phyloP scores from a whole-genome alignment of 2,329 filamentous ascomycete genomes.

The Claviceps sp. region DNA sequence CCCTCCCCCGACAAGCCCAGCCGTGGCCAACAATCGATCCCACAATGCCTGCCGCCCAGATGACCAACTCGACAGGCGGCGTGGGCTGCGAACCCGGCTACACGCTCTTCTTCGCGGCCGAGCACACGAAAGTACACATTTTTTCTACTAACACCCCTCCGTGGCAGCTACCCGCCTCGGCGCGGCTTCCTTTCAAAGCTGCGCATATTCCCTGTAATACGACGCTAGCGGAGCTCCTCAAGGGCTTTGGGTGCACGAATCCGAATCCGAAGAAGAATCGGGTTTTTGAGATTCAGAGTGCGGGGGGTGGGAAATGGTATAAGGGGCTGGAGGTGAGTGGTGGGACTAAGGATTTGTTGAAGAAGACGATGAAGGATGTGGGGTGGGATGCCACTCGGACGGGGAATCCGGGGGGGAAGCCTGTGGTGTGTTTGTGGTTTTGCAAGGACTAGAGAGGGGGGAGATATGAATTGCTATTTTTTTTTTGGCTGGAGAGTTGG shows the following conservation, averaged over 20 bases:
- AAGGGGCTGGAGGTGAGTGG: constrained; percentile 38
- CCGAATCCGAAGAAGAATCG: constrained; percentile 36
- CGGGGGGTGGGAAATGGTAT: constrained; percentile 45
- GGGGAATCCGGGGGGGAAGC: constrained; percentile 33
- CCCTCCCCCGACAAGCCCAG: constrained; percentile 25
- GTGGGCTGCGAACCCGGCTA: constrained; percentile 47
- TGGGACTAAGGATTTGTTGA: constrained; percentile 33
- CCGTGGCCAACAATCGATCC: constrained; percentile 28
- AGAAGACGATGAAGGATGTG: constrained; percentile 37
- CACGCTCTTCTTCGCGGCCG: constrained; percentile 45
- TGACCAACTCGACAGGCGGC: constrained; percentile 44
- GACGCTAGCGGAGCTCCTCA: constrained; percentile 42
- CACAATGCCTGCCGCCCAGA: constrained; percentile 35
- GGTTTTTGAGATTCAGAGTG: constrained; percentile 41
- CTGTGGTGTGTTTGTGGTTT: constrained; percentile 47
- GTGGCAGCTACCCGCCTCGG: constrained; percentile 34
- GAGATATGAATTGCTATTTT: no score
- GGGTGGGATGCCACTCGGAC: constrained; percentile 44
- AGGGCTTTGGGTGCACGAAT: constrained; percentile 44
- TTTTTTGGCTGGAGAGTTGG: no score
- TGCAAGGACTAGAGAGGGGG: constrained; percentile 29
- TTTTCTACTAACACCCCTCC: constrained; percentile 37
- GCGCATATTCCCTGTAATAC: constrained; percentile 39
- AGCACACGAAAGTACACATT: constrained; percentile 47
- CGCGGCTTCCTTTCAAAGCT: constrained; percentile 31